phyloP scores from a whole-genome alignment of 2,329 filamentous ascomycete genomes.

The Dactylellina haptotyla region DNA sequence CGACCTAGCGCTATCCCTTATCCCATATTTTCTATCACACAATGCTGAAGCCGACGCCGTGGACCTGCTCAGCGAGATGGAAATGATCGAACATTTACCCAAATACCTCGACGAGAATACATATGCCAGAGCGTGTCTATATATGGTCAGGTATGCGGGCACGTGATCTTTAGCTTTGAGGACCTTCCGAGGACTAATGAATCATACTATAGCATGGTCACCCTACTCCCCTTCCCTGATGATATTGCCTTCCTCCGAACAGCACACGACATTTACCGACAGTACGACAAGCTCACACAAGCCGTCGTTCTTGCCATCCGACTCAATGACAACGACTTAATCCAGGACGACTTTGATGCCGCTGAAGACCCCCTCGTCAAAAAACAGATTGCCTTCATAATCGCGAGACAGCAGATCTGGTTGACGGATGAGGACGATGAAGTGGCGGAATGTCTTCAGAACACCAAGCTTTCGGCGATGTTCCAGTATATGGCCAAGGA shows the following conservation, averaged over 20 bases:
- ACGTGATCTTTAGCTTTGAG: neutral
- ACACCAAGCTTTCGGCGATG: slow-evolving; percentile 85
- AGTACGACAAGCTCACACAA: slow-evolving; percentile 91
- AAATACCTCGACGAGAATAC: slow-evolving; percentile 93
- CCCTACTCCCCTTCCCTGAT: slow-evolving; percentile 94
- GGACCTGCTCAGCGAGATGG: slow-evolving; percentile 93
- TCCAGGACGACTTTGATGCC: slow-evolving; percentile 81
- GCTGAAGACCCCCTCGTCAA: slow-evolving; percentile 83
- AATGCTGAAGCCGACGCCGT: slow-evolving; percentile 98
- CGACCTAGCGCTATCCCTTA: slow-evolving; percentile 82
- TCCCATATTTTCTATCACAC: slow-evolving; percentile 94
- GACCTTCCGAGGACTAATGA: neutral
- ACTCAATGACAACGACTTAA: slow-evolving; percentile 85
- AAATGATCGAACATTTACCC: slow-evolving; percentile 93
- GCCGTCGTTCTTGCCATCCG: slow-evolving; percentile 94
- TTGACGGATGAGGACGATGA: slow-evolving; percentile 79
- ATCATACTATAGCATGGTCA: slow-evolving; percentile 77
- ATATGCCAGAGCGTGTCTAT: slow-evolving; percentile 90
- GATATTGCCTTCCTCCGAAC: slow-evolving; percentile 95
- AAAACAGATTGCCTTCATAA: slow-evolving; percentile 93
- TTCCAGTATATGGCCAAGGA: slow-evolving; percentile 96
- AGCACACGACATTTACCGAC: slow-evolving; percentile 90
- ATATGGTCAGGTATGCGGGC: slow-evolving; percentile 76
- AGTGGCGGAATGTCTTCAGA: slow-evolving; percentile 84
- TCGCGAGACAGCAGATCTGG: slow-evolving; percentile 89